Evolutionary conservation across 1,284 basidiomycete species (phyloP).

Genomic region (Vanrija sp.): DNA sequence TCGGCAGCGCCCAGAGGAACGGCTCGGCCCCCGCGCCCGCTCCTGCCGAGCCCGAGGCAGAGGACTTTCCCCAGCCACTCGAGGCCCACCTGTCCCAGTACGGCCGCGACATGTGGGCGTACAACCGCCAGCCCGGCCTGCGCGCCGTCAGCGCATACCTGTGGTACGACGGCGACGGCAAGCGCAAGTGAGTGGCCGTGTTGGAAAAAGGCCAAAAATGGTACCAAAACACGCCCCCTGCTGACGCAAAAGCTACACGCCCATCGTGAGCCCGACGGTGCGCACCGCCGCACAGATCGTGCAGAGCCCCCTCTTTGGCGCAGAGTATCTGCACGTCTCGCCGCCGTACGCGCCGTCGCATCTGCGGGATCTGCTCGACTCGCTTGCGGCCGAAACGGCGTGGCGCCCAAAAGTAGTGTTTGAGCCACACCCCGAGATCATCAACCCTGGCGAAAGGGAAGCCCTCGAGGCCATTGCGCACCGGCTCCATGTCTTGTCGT

Average conservation of each 20-base stretch:
- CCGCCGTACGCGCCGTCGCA: constrained; percentile 32
- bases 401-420: constrained; percentile 39
- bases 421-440: constrained; percentile 35
- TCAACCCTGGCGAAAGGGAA: constrained; percentile 27
- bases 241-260: constrained; percentile 24
- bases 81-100: constrained; percentile 20
- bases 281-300: constrained; percentile 23
- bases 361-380: constrained; percentile 18
- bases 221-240: neutral
- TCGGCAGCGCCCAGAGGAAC: no score
- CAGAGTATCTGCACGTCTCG: constrained; percentile 37
- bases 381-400: constrained; percentile 2
- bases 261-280: constrained; percentile 23
- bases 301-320: constrained; percentile 19
- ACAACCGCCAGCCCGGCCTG: constrained; percentile 19
- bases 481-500: constrained; percentile 29
- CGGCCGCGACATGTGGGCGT: constrained; percentile 39
- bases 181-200: constrained; percentile 26
- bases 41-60: neutral
- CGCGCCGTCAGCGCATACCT: constrained; percentile 29
- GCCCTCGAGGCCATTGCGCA: constrained; percentile 27
- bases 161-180: constrained; percentile 30
- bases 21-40: neutral
- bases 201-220: neutral
- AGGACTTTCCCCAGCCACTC: constrained; percentile 20